Evolutionary conservation across 2,329 filamentous ascomycete species (phyloP).

Genomic region (Aspergillus quadricinctus): DNA sequence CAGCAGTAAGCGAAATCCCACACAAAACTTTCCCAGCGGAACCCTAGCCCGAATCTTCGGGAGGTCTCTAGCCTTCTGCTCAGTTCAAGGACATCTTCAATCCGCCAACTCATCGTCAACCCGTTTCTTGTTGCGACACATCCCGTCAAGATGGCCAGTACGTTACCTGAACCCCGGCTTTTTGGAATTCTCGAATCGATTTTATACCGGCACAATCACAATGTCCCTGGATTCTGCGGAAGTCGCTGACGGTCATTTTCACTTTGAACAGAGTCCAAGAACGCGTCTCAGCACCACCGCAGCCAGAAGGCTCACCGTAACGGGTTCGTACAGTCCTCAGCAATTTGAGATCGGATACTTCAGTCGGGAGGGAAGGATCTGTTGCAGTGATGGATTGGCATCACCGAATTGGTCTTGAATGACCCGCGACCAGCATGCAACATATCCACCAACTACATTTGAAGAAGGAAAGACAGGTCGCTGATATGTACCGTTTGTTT

Average conservation of each 20-base stretch:
- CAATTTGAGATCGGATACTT: not conserved
- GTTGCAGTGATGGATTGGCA: slow-evolving; percentile 9
- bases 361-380: slow-evolving; percentile 1
- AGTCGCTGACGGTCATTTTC: slow-evolving; percentile 24
- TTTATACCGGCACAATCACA: not conserved
- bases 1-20: slow-evolving; percentile 40
- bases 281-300: slow-evolving; percentile 99
- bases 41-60: slow-evolving; percentile 32
- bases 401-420: not conserved
- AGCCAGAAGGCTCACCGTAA: slow-evolving; percentile 98
- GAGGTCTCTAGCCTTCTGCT: slow-evolving; percentile 24
- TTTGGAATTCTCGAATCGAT: not conserved
- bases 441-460: not conserved
- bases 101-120: slow-evolving; percentile 35
- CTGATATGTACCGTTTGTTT: slow-evolving; percentile 20
- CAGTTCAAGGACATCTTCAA: slow-evolving; percentile 33
- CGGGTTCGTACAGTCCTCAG: slow-evolving; percentile 63
- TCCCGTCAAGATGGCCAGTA: slow-evolving; percentile 47
- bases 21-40: slow-evolving; percentile 28
- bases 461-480: slow-evolving; percentile 3
- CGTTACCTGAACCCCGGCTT: slow-evolving; percentile 18
- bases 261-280: slow-evolving; percentile 81
- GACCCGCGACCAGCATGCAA: slow-evolving; percentile 1
- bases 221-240: not conserved
- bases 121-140: slow-evolving; percentile 35